Conservation (phyloP, 345 rosid species). For the Tarenaya hassleriana region DNA sequence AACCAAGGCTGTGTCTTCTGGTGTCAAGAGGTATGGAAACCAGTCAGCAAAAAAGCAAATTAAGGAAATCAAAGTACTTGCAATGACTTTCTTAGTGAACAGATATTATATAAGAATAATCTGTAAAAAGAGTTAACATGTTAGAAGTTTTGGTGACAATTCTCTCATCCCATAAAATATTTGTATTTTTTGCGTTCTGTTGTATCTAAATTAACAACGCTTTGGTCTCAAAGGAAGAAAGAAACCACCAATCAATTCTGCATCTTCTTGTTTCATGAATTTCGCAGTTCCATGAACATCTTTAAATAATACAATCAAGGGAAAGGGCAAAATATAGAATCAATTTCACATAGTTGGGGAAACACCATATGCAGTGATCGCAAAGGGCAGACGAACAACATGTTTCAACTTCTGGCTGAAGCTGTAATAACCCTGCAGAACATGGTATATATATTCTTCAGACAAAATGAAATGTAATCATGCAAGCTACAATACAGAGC, state of each 20-base stretch:
- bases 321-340: background rate
- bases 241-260: background rate
- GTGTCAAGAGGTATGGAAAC: background rate
- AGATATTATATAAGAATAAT: no score
- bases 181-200: background rate
- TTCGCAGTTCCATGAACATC: background rate
- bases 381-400: constrained; percentile 83
- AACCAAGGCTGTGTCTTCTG: background rate
- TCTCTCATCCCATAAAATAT: background rate
- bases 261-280: background rate
- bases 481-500: background rate
- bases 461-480: background rate
- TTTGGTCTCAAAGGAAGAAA: background rate
- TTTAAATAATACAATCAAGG: background rate
- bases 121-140: constrained; percentile 3
- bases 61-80: no score
- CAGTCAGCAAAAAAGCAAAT: background rate
- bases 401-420: constrained; percentile 98
- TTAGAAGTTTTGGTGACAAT: background rate
- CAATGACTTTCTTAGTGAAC: no score
- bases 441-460: constrained; percentile 10
- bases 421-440: constrained; percentile 81
- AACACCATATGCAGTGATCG: constrained; percentile 79
- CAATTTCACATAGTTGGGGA: background rate
- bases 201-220: background rate